Percentiles rank a stretch among this genome's conserved stretches.
These are phyloP conservation scores for Grosmannia penicillata DNA, from an alignment of 2,329 filamentous ascomycete species.

Conservation along the genomic window DNA sequence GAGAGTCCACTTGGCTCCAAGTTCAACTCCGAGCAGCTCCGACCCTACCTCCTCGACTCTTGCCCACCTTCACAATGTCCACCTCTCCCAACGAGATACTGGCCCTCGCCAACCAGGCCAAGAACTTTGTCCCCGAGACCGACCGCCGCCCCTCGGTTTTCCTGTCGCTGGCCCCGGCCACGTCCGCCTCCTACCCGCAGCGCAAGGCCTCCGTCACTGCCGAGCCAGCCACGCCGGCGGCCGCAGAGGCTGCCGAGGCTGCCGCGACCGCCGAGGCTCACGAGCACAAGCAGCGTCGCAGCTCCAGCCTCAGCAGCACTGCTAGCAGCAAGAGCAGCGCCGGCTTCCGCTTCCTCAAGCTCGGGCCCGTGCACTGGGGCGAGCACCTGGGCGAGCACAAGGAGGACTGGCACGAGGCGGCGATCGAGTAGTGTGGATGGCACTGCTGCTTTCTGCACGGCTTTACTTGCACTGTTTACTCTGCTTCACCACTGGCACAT, in stretches of 20 bases:
- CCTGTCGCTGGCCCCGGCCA: conserved; percentile 43
- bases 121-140: conserved; percentile 11
- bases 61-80: conserved; percentile 8
- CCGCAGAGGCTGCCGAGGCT: conserved; percentile 13
- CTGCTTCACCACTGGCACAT: too few relatives aligned
- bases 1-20: too few relatives aligned
- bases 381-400: conserved; percentile 42
- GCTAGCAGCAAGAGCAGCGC: conserved; percentile 17
- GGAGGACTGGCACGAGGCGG: conserved; percentile 38
- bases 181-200: conserved; percentile 39
- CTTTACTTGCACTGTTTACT: too few relatives aligned
- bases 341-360: conserved; percentile 41
- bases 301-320: conserved; percentile 38
- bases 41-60: too few relatives aligned
- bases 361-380: conserved; percentile 49
- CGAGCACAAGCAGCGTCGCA: conserved; percentile 28
- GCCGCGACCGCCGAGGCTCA: conserved; percentile 5
- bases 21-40: too few relatives aligned
- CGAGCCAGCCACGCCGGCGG: conserved; percentile 7
- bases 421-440: conserved; percentile 22
- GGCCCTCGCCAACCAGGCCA: conserved; percentile 13
- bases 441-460: too few relatives aligned
- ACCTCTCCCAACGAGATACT: conserved; percentile 4
- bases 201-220: conserved; percentile 11
- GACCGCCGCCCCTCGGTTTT: conserved; percentile 23